Evolutionary conservation across 257 asterid genomes (phyloP), one percentile per base, ranked within the genome.

Genomic region (Lavandula angustifolia): DNA sequence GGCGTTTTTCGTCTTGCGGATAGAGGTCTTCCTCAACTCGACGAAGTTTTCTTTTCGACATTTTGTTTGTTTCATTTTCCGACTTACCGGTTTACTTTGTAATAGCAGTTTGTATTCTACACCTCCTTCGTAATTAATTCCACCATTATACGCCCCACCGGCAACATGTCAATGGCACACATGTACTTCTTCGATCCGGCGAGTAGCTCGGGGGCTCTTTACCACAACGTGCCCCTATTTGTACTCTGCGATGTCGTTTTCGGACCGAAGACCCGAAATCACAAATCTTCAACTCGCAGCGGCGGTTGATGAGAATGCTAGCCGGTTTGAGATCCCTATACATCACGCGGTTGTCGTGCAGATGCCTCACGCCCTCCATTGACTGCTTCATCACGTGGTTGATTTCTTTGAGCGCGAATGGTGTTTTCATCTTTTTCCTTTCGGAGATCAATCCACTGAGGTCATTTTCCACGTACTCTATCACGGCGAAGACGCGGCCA

Each of bases 391-490:
- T 9, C 9, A 56, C 0, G 62, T 34, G 35, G 32, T 35, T 54
- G 60, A 54, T 54, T 2, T 31, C 27, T 1, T 1, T 5, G 22
- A 32, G 42, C 3, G 60, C 0, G 27, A 32, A 54, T 41, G 27
- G 42, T 8, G 12, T 32, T 6, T 5, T 4, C 18, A 13, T 6
- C 9, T 4, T 17, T 0, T n/a, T n/a, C n/a, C n/a, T n/a, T n/a
- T n/a, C n/a, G n/a, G n/a, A 9, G 10, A 22, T 33, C 1, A 0
- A 12, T 2, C 17, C 6, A 17, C 6, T 3, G 14, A 56, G 62
- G 62, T 56, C 62, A 31, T 44, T 13, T 14, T 13, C 17, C 62
- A 56, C 9, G 32, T 17, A 10, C 47, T 56, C 62, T 47, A 56
- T 55, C 44, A 55, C 61, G 12, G 13, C 29, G 29, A 3, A 54